Evolutionary conservation across 495 filamentous ascomycete genomes (phyloP).

Genomic region (Barbatosphaeria neglecta): DNA sequence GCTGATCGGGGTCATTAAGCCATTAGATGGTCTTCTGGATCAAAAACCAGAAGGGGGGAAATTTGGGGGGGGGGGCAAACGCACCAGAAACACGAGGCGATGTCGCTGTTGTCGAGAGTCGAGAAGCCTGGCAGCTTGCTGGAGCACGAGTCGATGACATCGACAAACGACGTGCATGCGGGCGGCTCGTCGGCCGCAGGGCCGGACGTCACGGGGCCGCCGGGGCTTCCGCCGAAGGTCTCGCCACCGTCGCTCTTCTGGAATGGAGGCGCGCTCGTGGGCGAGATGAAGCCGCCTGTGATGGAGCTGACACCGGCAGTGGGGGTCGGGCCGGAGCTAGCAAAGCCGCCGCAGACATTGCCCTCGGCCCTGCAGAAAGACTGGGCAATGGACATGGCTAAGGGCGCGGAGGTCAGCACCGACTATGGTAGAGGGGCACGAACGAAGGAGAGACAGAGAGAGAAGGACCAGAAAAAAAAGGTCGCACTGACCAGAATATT

Average conservation of each 20-base stretch:
- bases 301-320: neutral
- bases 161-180: conserved; percentile 7
- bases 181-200: neutral
- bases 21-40: too few species aligned
- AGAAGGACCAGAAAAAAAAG: neutral
- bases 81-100: conserved; percentile 10
- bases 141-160: conserved; percentile 6
- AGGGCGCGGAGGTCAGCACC: neutral
- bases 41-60: too few species aligned
- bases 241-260: neutral
- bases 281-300: neutral
- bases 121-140: neutral
- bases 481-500: conserved; percentile 2
- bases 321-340: neutral
- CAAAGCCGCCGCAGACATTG: neutral
- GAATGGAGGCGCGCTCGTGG: neutral
- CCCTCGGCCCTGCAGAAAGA: neutral
- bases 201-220: neutral
- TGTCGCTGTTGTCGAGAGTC: neutral
- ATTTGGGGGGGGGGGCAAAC: neutral
- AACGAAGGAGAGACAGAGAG: neutral
- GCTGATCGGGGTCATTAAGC: neutral
- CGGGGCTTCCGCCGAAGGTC: neutral
- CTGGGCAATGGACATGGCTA: neutral
- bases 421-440: too few species aligned